phyloP scores from a whole-genome alignment of 106 monocot genomes.

The Platanthera zijinensis region DNA sequence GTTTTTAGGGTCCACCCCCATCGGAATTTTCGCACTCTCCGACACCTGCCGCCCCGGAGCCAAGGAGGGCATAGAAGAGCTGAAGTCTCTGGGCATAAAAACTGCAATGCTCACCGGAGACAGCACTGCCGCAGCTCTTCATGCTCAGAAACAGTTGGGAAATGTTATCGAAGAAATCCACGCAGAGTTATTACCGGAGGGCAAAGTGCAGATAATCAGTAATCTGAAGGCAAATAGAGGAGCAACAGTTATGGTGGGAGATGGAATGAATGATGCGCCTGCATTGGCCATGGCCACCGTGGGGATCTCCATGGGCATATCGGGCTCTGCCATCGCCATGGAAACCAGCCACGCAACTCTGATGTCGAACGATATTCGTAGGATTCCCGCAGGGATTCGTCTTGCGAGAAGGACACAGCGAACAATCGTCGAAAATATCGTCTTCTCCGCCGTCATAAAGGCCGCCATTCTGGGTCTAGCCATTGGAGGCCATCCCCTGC shows the following conservation, averaged over 20 bases:
- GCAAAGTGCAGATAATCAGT: slow-evolving; percentile 60
- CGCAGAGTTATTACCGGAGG: slow-evolving; percentile 74
- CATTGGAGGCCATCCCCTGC: slow-evolving; percentile 62
- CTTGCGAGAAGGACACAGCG: slow-evolving; percentile 53
- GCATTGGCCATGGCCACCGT: slow-evolving; percentile 71
- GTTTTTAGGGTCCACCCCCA: slow-evolving; percentile 25
- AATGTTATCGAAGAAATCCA: slow-evolving; percentile 49
- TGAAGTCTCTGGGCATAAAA: slow-evolving; percentile 60
- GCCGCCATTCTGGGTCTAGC: slow-evolving; percentile 60
- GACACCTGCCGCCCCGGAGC: slow-evolving; percentile 72
- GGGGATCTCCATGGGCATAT: slow-evolving; percentile 95
- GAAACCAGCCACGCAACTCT: slow-evolving; percentile 90
- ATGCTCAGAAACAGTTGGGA: slow-evolving; percentile 63
- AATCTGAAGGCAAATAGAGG: slow-evolving; percentile 56
- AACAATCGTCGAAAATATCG: slow-evolving; percentile 68
- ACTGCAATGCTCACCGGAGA: slow-evolving; percentile 90
- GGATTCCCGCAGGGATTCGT: slow-evolving; percentile 57
- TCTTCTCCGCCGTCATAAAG: slow-evolving; percentile 52
- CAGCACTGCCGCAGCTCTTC: slow-evolving; percentile 50
- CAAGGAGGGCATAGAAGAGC: slow-evolving; percentile 48
- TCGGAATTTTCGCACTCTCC: slow-evolving; percentile 66
- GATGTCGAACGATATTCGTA: slow-evolving; percentile 86
- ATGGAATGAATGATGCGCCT: slow-evolving; percentile 97
- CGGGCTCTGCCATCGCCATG: slow-evolving; percentile 85
- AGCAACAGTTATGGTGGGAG: slow-evolving; percentile 70